A percentile compares a stretch with the other conserved stretches of the same genome.
phyloP scores from a whole-genome alignment of 192 early-diverging fungal species.

The Dispira parvispora region DNA sequence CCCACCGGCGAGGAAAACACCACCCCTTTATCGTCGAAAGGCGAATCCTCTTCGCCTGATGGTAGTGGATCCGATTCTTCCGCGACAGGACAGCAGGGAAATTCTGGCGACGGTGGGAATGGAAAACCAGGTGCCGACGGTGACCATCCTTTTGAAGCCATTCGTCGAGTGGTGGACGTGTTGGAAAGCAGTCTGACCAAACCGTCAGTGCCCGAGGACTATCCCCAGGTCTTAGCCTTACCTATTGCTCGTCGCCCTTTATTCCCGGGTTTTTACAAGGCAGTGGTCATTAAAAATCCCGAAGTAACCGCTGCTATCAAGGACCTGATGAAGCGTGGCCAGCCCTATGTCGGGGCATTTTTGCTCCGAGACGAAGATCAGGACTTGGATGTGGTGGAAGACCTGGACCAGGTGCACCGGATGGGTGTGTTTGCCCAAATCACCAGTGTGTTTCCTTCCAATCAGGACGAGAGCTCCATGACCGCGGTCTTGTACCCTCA shows the following conservation, averaged over 20 bases:
- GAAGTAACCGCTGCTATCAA: constrained; percentile 83
- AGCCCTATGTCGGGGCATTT: constrained; percentile 96
- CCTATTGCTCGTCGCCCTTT: constrained; percentile 84
- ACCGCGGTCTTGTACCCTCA: constrained; percentile 95
- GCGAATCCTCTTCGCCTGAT: background rate
- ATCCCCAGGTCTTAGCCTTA: constrained; percentile 84
- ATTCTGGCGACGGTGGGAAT: background rate
- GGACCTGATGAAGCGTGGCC: constrained; percentile 72
- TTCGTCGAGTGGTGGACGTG: constrained; percentile 33
- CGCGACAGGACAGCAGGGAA: background rate
- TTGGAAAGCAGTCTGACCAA: constrained; percentile 50
- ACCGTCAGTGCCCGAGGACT: constrained; percentile 74
- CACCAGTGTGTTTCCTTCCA: constrained; percentile 81
- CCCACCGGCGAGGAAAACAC: background rate
- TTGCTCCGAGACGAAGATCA: constrained; percentile 78
- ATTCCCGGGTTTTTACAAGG: constrained; percentile 97
- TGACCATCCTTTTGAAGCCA: constrained; percentile 19
- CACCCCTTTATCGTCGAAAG: background rate
- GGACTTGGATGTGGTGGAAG: constrained; percentile 67
- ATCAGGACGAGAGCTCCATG: constrained; percentile 56
- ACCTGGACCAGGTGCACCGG: constrained; percentile 60
- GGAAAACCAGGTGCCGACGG: background rate
- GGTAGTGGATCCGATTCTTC: background rate
- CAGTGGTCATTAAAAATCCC: constrained; percentile 90
- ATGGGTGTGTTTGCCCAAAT: constrained; percentile 97